Base-by-base conservation (phyloP, 495 filamentous ascomycete genomes). In the Friedmanniomyces endolithicus region DNA sequence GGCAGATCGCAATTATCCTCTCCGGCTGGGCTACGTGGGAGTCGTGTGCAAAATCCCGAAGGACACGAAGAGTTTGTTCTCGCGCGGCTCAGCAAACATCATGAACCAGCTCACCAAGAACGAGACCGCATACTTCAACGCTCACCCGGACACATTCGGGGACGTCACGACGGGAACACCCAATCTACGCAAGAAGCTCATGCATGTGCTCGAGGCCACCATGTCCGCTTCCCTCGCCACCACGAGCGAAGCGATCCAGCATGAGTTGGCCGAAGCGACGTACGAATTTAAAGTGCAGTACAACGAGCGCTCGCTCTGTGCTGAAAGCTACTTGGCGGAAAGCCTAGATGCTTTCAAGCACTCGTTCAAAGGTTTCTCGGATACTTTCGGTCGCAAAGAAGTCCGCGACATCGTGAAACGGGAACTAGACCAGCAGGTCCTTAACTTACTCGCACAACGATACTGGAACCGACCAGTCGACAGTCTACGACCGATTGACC, bases 221-320 rank as follows among this genome's bases (percentile, higher is more conserved):
- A 96, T 99, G 92, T 87, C 88, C 35, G 81, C 85, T 16, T 94
- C 86, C 62, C 76, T 99, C 45, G 81, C 88, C 54, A 77, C 81
- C 52, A 97, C 94, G 11, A 83, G 83, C 55, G 89, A 95, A 64
- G 86, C 88, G 19, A 95, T 99, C 58, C 85, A 82, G 55, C 88
- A 94, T 62, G 92, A 99, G 67, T 79, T 99, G 0, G 90, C 96
- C 65, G 94, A 99, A 68, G 88, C 92, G 6, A 90, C 88, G 0
- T 99, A 99, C 63, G 92, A 99, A 63, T 97, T 95, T 78, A 99
- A 97, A 66, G 94, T 99, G 19, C 94, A 99, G 68, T 99, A 99
- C 71, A 99, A 97, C 64, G 94, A 99, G 65, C 80, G 92, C 23
- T 86, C 90, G 19, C 72, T 99, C 44, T 92, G 87, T 57, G 94